These are phyloP conservation scores for Penicillium fimorum DNA, from an alignment of 495 filamentous ascomycete species.

Conservation along the genomic window DNA sequence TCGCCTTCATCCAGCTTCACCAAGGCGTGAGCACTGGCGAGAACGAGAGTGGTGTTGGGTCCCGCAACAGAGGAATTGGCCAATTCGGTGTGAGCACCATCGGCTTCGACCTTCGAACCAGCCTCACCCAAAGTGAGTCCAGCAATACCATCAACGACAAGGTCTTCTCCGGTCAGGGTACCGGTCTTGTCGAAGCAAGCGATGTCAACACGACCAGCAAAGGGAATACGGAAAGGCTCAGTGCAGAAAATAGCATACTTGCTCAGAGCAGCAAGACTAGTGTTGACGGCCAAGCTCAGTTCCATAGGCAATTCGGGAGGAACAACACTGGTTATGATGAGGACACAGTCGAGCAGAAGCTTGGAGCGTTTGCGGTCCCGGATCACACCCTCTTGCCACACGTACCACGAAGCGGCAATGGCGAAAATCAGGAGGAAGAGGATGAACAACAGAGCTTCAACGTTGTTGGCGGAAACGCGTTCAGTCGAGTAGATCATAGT, in stretches of 20 bases:
- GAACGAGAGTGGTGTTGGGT: constrained; percentile 83
- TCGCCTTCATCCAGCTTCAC: constrained; percentile 97
- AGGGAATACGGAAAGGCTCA: constrained; percentile 98
- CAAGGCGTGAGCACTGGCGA: constrained; percentile 92
- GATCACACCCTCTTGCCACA: constrained; percentile 93
- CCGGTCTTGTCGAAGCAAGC: constrained; percentile 99
- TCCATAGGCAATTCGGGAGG: constrained; percentile 98
- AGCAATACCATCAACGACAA: constrained; percentile 96
- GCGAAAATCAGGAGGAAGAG: constrained; percentile 95
- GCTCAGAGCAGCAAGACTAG: constrained; percentile 92
- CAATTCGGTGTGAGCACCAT: constrained; percentile 76
- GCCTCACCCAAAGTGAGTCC: constrained; percentile 71
- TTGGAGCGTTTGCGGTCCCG: constrained; percentile 96
- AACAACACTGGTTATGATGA: constrained; percentile 96
- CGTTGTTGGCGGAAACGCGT: constrained; percentile 95
- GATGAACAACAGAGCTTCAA: constrained; percentile 92
- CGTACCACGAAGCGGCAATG: constrained; percentile 98
- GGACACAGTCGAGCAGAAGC: constrained; percentile 92
- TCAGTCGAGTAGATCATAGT: constrained; percentile 99
- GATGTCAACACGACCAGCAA: constrained; percentile 90
- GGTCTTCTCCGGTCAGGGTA: constrained; percentile 92
- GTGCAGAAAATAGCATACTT: constrained; percentile 98
- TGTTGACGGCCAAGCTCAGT: constrained; percentile 94
- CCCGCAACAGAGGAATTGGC: constrained; percentile 62
- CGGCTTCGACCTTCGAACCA: constrained; percentile 66